Evolutionary conservation across 2,329 filamentous ascomycete genomes (phyloP), one percentile per base, ranked within the genome.

Genomic region (Fusarium torreyae): DNA sequence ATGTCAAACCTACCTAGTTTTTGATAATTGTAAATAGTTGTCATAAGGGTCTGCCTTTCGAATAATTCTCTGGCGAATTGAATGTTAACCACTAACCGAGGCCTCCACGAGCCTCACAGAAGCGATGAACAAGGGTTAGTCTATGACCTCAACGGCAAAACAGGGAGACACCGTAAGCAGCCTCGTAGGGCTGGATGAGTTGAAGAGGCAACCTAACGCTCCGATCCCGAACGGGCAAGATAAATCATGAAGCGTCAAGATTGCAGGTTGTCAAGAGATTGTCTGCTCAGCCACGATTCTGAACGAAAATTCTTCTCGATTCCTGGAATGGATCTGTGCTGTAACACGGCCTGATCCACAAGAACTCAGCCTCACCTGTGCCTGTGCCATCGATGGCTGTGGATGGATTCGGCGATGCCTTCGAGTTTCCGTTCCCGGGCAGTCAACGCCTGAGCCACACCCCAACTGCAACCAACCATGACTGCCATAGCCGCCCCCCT

Each of bases 361-460:
- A 39, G 34, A 34, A 48, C 62, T 65, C 62, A 65, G 62, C 61
- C 61, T 65, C 62, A 53, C 40, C 52, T 64, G 39, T 48, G 40
- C 42, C 40, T 33, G 31, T 42, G 49, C 54, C 39, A 39, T 57
- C 46, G 46, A 31, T 31, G 28, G 11, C 10, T 31, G 28, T 31
- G 28, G 39, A 65, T 65, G 60, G 53, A 65, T 39, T 60, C 60
- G 53, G 61, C 36, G 44, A 64, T 57, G 51, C 39, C 60, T 64
- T 50, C 26, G 57, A 39, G 48, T 56, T 45, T 61, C 24, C 31
- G 31, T 42, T 57, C 45, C 31, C 10, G 10, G 28, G 28, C 28
- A 31, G 28, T 42, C 56, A 49, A 51, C 46, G 43, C 46, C 44
- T 46, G 46, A 66, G 53, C 61, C 61, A 65, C 62, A 65, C 53